Evolutionary conservation across 331 rosid genomes (phyloP).

Genomic region (Malus hybrid): DNA sequence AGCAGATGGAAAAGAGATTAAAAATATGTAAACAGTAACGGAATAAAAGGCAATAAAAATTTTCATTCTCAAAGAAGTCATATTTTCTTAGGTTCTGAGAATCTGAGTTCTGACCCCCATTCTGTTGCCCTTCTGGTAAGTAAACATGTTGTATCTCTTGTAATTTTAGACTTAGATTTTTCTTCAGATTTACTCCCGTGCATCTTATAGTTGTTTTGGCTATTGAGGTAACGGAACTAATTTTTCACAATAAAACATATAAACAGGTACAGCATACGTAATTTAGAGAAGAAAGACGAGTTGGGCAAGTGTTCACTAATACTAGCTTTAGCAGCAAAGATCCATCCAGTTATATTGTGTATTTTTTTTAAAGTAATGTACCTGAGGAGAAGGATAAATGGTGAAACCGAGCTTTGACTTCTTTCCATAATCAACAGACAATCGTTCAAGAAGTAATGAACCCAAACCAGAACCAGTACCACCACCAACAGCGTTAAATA

Average conservation of each 20-base stretch:
- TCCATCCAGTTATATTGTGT: neutral
- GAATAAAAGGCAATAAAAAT: neutral
- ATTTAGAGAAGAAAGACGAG: neutral
- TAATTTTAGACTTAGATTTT: neutral
- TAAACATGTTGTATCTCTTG: neutral
- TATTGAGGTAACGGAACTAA: neutral
- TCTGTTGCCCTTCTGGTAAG: neutral
- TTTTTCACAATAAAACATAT: neutral
- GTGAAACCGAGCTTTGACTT: conserved; percentile 66
- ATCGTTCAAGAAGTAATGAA: conserved; percentile 56
- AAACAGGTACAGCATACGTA: neutral
- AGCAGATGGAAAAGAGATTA: neutral
- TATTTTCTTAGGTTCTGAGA: neutral
- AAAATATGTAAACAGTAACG: neutral
- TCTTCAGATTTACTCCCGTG: neutral
- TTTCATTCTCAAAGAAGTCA: neutral
- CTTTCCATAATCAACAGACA: conserved; percentile 58
- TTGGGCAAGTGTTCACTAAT: neutral
- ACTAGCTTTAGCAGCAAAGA: neutral
- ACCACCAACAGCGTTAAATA: conserved; percentile 68
- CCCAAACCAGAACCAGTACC: conserved; percentile 78
- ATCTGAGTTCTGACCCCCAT: neutral
- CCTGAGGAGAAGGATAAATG: conserved; percentile 79
- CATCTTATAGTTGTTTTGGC: neutral
- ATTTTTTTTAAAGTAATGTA: conserved; percentile 10